Conservation (phyloP, 2,329 filamentous ascomycete genomes). For the Trichoderma pleuroti region DNA sequence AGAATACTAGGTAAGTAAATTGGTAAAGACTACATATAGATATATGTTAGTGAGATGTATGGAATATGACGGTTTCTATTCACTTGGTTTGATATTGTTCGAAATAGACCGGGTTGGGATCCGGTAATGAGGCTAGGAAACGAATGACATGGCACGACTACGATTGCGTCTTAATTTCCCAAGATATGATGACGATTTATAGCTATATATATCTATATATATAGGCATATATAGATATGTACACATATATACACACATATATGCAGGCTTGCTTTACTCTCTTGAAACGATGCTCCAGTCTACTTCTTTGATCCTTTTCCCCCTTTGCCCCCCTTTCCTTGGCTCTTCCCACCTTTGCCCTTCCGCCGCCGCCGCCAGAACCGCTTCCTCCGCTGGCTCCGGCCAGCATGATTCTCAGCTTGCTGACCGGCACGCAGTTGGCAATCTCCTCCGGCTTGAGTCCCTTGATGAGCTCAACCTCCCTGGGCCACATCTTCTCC, state of each 20-base stretch:
- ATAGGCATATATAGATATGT: not conserved
- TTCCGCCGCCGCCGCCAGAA: slow-evolving; percentile 34
- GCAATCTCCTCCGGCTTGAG: slow-evolving; percentile 80
- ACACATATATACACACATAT: not conserved
- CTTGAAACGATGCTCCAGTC: not conserved
- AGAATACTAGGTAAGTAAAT: slow-evolving; percentile 17
- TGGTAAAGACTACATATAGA: not conserved
- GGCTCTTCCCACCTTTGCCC: slow-evolving; percentile 24
- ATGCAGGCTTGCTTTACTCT: not conserved
- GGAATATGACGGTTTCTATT: not conserved
- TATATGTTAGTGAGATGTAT: not conserved
- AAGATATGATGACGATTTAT: not conserved
- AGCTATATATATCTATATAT: not conserved
- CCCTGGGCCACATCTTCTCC: slow-evolving; percentile 79
- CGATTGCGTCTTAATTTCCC: not conserved
- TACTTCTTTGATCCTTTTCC: slow-evolving; percentile 45
- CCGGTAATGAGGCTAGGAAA: not conserved
- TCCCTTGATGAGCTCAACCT: slow-evolving; percentile 77
- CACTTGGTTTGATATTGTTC: not conserved
- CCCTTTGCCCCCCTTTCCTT: slow-evolving; percentile 35
- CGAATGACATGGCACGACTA: not conserved
- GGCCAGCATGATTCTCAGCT: slow-evolving; percentile 73
- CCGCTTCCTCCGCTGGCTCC: slow-evolving; percentile 48
- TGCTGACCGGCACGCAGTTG: slow-evolving; percentile 75
- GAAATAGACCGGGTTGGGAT: not conserved